phyloP scores from a whole-genome alignment of 805 yeast species.

The Cyberlindnera mycetangii region DNA sequence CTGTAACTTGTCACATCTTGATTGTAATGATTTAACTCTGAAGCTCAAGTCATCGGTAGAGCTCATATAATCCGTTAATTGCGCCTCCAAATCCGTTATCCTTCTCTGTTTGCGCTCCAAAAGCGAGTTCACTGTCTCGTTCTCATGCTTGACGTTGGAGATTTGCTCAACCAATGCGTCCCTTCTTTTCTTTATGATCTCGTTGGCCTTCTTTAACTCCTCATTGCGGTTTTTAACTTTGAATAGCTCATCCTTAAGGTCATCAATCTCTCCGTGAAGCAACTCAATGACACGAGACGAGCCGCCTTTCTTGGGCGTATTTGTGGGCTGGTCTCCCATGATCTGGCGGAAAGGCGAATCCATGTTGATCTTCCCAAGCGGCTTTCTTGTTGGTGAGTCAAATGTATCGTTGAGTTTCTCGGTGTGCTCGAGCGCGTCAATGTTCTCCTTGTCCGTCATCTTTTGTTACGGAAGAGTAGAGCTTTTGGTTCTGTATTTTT shows the following conservation, averaged over 20 bases:
- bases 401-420: not conserved
- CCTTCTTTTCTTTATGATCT: constrained; percentile 44
- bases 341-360: constrained; percentile 7
- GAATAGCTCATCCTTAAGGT: constrained; percentile 40
- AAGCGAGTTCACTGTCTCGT: constrained; percentile 67
- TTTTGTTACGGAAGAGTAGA: not conserved
- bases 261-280: constrained; percentile 48
- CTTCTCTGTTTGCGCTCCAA: constrained; percentile 69
- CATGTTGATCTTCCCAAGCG: constrained; percentile 11
- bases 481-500: too few species aligned
- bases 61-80: constrained; percentile 45
- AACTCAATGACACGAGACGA: constrained; percentile 37
- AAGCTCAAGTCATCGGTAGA: constrained; percentile 46
- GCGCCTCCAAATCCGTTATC: constrained; percentile 61
- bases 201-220: constrained; percentile 51
- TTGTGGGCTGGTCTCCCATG: not conserved
- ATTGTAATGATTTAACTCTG: constrained; percentile 47
- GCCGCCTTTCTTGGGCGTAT: constrained; percentile 11
- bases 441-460: constrained; percentile 17
- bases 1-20: constrained; percentile 46
- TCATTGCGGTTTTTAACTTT: constrained; percentile 45
- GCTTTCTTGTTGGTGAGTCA: constrained; percentile 14
- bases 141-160: constrained; percentile 72
- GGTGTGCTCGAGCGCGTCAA: too few species aligned
- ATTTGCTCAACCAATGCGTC: constrained; percentile 59